Percentiles rank a stretch among this genome's conserved stretches.
Conservation (phyloP, 306 rosid genomes). For the Quercus berberidifolia region DNA sequence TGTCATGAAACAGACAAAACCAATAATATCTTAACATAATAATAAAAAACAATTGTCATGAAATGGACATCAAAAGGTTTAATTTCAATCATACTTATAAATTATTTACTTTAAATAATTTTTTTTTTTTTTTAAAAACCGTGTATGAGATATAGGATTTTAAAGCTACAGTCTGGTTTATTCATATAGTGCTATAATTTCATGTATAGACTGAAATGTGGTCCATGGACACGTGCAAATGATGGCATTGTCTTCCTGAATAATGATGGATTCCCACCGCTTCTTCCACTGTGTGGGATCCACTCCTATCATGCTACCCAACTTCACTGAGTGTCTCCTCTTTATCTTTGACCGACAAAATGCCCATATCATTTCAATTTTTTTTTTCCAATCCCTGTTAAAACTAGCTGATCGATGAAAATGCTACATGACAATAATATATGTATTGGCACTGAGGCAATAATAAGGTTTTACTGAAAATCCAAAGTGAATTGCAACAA, state of each 20-base stretch:
- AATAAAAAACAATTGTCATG: no score
- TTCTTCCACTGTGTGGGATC: slow-evolving; percentile 87
- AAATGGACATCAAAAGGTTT: no score
- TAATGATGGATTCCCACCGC: slow-evolving; percentile 90
- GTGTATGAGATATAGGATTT: not conserved
- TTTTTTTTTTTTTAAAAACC: no score
- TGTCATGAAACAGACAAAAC: no score
- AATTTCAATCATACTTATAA: no score
- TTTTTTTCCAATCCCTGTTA: not conserved
- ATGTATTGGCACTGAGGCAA: not conserved
- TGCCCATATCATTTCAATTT: slow-evolving; percentile 3
- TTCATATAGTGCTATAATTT: not conserved
- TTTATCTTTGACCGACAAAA: slow-evolving; percentile 63
- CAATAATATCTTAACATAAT: no score
- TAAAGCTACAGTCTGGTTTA: not conserved
- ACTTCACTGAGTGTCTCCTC: slow-evolving; percentile 17
- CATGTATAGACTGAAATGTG: slow-evolving; percentile 30
- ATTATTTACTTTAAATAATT: no score
- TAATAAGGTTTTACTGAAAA: not conserved
- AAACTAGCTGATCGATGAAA: not conserved
- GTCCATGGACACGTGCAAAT: slow-evolving; percentile 90
- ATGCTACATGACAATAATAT: slow-evolving; percentile 8
- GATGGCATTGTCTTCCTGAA: slow-evolving; percentile 53
- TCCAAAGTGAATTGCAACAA: not conserved
- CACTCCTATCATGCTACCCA: slow-evolving; percentile 55